Evolutionary conservation across 805 yeast species (phyloP).

Genomic region (Candida germanica): DNA sequence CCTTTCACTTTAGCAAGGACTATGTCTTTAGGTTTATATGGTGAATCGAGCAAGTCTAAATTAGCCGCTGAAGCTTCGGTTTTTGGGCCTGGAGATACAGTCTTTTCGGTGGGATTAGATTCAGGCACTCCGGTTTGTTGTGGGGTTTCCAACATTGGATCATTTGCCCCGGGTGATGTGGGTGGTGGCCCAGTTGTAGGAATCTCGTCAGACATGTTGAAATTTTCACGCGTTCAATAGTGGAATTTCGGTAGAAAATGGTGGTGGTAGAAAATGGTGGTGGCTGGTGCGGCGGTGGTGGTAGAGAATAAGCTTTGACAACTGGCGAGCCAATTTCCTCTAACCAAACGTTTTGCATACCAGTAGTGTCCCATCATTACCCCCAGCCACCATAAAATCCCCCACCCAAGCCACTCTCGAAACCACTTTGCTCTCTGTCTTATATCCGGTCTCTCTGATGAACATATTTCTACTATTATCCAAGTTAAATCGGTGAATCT

Average conservation of each 20-base stretch:
- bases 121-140: no score
- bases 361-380: constrained; percentile 5
- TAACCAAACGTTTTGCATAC: no score
- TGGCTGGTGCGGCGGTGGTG: no score
- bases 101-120: constrained; percentile 3
- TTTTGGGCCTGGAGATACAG: no score
- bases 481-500: background rate
- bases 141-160: no score
- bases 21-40: constrained; percentile 2
- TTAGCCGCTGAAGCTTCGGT: background rate
- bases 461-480: constrained; percentile 2
- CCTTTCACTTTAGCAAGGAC: constrained; percentile 81
- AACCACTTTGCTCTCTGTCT: background rate
- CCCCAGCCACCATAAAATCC: background rate
- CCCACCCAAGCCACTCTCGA: no score
- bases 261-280: no score
- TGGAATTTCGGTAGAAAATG: no score
- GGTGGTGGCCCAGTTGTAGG: constrained; percentile 1
- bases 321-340: no score
- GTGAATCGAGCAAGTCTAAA: background rate
- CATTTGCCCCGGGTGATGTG: background rate
- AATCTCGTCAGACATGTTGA: no score
- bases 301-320: no score
- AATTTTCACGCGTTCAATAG: no score
- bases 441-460: background rate